phyloP scores from a whole-genome alignment of 805 yeast species.

The Saccharomycopsis fodiens region DNA sequence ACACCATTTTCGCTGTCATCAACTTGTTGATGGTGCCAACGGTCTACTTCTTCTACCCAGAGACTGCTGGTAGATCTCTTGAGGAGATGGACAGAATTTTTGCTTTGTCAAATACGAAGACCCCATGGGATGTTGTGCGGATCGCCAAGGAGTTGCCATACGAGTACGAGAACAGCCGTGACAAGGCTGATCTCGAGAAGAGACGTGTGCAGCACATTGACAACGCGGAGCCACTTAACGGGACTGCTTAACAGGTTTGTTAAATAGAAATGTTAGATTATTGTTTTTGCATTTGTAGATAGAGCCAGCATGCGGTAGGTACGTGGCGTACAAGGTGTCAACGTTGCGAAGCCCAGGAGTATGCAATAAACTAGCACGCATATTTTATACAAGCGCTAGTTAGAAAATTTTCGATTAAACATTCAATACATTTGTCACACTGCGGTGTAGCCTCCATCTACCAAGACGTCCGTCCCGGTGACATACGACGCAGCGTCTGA shows the following conservation, averaged over 20 bases:
- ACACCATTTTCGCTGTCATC: slow-evolving; percentile 58
- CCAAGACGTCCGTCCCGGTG: slow-evolving; percentile 40
- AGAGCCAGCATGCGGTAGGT: no score
- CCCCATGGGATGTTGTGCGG: slow-evolving; percentile 36
- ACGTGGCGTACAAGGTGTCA: no score
- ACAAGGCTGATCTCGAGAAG: background rate
- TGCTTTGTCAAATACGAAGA: slow-evolving; percentile 28
- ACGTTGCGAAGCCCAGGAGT: no score
- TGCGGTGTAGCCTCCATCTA: slow-evolving; percentile 40
- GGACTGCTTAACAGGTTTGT: background rate
- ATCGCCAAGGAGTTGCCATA: slow-evolving; percentile 29
- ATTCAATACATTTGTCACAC: no score
- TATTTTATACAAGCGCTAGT: no score
- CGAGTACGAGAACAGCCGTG: slow-evolving; percentile 1
- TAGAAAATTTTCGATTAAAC: no score
- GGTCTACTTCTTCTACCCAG: slow-evolving; percentile 64
- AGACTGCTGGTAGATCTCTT: slow-evolving; percentile 67
- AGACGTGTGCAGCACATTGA: background rate
- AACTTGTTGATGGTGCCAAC: slow-evolving; percentile 56
- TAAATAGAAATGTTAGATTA: no score
- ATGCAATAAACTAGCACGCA: no score
- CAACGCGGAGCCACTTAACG: no score
- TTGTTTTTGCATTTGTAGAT: no score
- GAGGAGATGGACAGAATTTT: slow-evolving; percentile 65
- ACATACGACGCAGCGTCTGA: slow-evolving; percentile 42